Conservation (phyloP, 768 basidiomycete species). For the Macrolepiota fuliginosa region DNA sequence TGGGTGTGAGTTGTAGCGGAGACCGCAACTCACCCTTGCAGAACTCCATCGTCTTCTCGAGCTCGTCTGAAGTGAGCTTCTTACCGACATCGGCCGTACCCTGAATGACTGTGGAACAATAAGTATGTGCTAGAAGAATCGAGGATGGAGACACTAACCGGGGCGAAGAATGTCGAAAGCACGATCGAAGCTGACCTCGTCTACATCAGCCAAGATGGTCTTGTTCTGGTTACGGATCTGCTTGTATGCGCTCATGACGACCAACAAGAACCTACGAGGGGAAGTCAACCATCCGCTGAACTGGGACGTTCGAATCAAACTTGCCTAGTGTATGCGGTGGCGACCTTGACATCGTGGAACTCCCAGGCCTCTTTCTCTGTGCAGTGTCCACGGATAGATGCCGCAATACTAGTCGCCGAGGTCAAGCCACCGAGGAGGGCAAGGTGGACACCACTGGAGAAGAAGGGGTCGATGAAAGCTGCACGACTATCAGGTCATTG, state of each 20-base stretch:
- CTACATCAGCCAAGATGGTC: conserved; percentile 39
- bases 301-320: background rate
- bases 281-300: background rate
- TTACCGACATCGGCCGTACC: conserved; percentile 26
- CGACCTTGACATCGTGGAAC: conserved; percentile 32
- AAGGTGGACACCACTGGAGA: conserved; percentile 50
- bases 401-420: conserved; percentile 32
- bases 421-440: conserved; percentile 36
- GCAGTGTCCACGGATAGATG: conserved; percentile 28
- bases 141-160: conserved; percentile 20
- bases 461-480: conserved; percentile 64
- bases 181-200: conserved; percentile 46
- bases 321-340: conserved; percentile 31
- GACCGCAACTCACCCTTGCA: conserved; percentile 17
- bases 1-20: background rate
- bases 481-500: background rate
- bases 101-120: conserved; percentile 21
- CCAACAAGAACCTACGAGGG: conserved; percentile 38
- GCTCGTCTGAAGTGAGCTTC: conserved; percentile 44
- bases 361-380: conserved; percentile 26
- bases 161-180: conserved; percentile 45
- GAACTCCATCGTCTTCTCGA: conserved; percentile 40
- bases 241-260: conserved; percentile 47
- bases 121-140: background rate
- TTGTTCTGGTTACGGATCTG: conserved; percentile 41